Percentiles rank a stretch among this genome's conserved stretches.
phyloP scores from a whole-genome alignment of 192 early-diverging fungal species.

The Endogone sp. region DNA sequence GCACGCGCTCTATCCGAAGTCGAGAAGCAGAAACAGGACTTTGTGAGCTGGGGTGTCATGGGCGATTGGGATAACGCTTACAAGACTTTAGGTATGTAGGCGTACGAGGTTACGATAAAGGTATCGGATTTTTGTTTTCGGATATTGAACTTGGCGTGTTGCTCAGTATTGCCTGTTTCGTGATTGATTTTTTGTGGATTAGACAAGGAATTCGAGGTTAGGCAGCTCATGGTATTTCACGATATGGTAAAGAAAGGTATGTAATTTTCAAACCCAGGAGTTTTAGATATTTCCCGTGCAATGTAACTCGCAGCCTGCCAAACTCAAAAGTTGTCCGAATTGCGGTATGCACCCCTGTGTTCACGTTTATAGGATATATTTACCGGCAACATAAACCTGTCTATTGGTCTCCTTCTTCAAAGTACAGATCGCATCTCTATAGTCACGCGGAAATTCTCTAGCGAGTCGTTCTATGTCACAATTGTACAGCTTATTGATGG shows the following conservation, averaged over 20 bases:
- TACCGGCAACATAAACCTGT: constrained; percentile 78
- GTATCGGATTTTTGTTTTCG: neutral
- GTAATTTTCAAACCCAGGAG: neutral
- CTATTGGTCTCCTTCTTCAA: constrained; percentile 81
- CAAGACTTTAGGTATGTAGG: constrained; percentile 44
- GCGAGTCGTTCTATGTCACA: neutral
- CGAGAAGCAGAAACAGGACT: constrained; percentile 51
- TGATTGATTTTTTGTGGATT: constrained; percentile 7
- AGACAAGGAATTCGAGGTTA: constrained; percentile 70
- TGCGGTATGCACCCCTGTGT: neutral
- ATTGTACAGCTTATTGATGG: neutral
- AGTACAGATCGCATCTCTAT: constrained; percentile 13
- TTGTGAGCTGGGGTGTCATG: constrained; percentile 67
- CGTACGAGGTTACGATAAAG: neutral
- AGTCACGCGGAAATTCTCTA: too few relatives aligned
- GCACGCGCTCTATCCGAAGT: constrained; percentile 57
- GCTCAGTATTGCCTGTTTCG: neutral
- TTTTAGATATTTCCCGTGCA: too few relatives aligned
- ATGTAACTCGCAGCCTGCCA: too few relatives aligned
- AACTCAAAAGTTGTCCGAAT: too few relatives aligned
- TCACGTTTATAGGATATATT: constrained; percentile 48
- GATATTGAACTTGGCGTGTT: too few relatives aligned
- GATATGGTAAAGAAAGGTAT: constrained; percentile 64
- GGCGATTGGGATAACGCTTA: constrained; percentile 74
- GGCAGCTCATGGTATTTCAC: constrained; percentile 67